Percentiles rank a stretch among this genome's conserved stretches.
These are phyloP conservation scores for Mariannaea sp. DNA, from an alignment of 2,329 filamentous ascomycete species.

Conservation along the genomic window DNA sequence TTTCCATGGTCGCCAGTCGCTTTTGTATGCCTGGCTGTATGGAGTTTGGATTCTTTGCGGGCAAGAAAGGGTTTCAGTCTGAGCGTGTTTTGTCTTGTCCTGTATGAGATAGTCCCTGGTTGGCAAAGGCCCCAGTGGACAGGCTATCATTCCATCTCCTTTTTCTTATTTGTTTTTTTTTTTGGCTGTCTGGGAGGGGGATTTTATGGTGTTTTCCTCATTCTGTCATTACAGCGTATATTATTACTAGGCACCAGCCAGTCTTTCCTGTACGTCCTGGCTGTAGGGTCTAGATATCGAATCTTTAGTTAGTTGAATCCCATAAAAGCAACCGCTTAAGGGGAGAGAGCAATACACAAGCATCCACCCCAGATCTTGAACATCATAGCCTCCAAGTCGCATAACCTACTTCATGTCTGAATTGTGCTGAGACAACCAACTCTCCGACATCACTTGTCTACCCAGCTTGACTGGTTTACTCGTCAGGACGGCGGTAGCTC, in stretches of 20 bases:
- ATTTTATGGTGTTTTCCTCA: constrained; percentile 18
- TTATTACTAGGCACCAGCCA: not conserved
- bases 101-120: constrained; percentile 17
- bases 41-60: constrained; percentile 38
- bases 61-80: constrained; percentile 22
- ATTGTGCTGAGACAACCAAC: no score
- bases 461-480: no score
- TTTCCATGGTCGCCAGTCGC: constrained; percentile 12
- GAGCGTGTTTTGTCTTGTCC: constrained; percentile 5
- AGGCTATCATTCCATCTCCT: constrained; percentile 24
- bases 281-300: not conserved
- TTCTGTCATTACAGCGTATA: constrained; percentile 4
- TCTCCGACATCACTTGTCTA: no score
- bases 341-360: not conserved
- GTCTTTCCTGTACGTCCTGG: constrained; percentile 1
- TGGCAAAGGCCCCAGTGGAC: constrained; percentile 19
- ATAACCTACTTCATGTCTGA: not conserved
- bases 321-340: not conserved
- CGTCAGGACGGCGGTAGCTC: no score
- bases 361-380: no score
- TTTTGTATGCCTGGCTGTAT: constrained; percentile 27
- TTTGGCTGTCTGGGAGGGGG: constrained; percentile 18
- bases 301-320: not conserved
- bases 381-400: no score
- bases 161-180: not conserved